These are phyloP conservation scores for Furcasterigmium sp. DNA, from an alignment of 2,329 filamentous ascomycete species.

Conservation along the genomic window DNA sequence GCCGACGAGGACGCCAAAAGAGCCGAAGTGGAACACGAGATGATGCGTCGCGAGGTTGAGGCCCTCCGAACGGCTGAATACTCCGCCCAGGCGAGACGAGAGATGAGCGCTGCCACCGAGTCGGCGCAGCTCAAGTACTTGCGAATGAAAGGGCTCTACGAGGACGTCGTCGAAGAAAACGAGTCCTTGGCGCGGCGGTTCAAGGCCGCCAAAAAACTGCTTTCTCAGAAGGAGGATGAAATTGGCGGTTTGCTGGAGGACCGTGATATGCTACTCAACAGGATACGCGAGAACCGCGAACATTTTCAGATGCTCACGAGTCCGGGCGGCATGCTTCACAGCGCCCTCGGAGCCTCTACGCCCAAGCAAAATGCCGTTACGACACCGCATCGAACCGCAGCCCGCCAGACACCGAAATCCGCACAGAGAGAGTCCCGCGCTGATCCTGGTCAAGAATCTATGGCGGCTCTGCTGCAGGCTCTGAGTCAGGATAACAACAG, in stretches of 20 bases:
- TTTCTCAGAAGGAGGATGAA: constrained; percentile 73
- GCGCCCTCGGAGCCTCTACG: constrained; percentile 41
- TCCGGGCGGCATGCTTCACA: constrained; percentile 63
- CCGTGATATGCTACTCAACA: constrained; percentile 69
- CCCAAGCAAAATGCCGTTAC: constrained; percentile 48
- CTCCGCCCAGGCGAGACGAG: constrained; percentile 53
- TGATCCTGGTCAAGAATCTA: constrained; percentile 55
- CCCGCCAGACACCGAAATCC: constrained; percentile 44
- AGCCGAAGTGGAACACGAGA: constrained; percentile 85
- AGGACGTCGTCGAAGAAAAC: constrained; percentile 63
- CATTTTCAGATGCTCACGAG: constrained; percentile 77
- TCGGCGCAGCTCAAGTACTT: constrained; percentile 48
- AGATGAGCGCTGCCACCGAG: constrained; percentile 46
- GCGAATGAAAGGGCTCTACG: constrained; percentile 62
- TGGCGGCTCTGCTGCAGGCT: constrained; percentile 77
- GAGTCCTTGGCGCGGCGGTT: constrained; percentile 58
- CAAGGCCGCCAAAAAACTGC: constrained; percentile 69
- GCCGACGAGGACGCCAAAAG: constrained; percentile 80
- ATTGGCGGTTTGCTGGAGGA: constrained; percentile 67
- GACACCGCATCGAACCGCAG: constrained; percentile 37
- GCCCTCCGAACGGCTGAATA: constrained; percentile 72
- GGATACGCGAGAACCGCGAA: constrained; percentile 85
- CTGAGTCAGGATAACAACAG: constrained; percentile 72
- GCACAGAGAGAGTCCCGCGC: constrained; percentile 29
- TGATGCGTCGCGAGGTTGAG: constrained; percentile 84